These are phyloP conservation scores for Amorphotheca resinae DNA, from an alignment of 495 filamentous ascomycete species.

Conservation along the genomic window DNA sequence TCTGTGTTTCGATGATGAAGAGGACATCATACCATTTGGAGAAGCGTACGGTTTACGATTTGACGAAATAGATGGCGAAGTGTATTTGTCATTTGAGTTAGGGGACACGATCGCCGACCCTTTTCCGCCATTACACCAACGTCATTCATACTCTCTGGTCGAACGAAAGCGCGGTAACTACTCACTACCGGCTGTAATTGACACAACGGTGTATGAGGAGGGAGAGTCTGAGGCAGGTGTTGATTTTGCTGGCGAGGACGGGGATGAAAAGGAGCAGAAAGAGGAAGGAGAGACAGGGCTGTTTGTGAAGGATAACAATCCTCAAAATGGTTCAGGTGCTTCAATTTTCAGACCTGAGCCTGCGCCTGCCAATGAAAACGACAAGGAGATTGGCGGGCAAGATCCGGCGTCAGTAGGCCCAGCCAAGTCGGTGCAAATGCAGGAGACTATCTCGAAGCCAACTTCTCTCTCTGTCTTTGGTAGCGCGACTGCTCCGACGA, in stretches of 20 bases:
- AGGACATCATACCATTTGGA: conserved; percentile 58
- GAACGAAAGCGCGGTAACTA: conserved; percentile 34
- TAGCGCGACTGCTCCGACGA: neutral
- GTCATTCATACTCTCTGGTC: conserved; percentile 31
- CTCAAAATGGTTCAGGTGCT: neutral
- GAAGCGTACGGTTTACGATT: conserved; percentile 57
- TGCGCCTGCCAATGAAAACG: neutral
- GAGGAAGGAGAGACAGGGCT: conserved; percentile 2
- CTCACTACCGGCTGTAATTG: conserved; percentile 31
- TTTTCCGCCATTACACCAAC: conserved; percentile 30
- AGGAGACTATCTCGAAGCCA: neutral
- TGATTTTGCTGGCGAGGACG: neutral
- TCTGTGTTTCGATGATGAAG: conserved; percentile 60
- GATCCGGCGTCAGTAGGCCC: too few relatives aligned
- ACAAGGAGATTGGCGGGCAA: too few relatives aligned
- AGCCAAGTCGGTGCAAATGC: neutral
- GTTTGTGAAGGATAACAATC: conserved; percentile 1
- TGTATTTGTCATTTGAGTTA: conserved; percentile 36
- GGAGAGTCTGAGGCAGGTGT: neutral
- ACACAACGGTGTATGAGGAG: conserved; percentile 28
- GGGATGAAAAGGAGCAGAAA: conserved; percentile 1
- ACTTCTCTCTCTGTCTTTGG: neutral
- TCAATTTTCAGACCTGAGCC: neutral
- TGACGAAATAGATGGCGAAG: conserved; percentile 32
- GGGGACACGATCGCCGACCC: conserved; percentile 17